Conservation (phyloP, 345 rosid genomes). For the Viola odorata region DNA sequence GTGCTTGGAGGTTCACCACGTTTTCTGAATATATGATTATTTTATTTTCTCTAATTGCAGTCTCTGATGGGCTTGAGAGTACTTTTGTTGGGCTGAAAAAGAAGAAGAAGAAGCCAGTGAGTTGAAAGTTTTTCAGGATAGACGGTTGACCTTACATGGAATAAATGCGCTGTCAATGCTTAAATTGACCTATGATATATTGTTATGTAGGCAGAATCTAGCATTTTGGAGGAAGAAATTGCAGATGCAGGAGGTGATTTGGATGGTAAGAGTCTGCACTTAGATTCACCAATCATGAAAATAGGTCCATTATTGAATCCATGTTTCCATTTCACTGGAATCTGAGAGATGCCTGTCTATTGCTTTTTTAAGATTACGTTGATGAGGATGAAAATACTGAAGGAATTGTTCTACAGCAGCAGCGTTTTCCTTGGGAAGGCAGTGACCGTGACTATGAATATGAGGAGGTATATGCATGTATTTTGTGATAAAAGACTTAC, state of each 20-base stretch:
- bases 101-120: constrained; percentile 93
- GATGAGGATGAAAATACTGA: constrained; percentile 61
- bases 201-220: constrained; percentile 55
- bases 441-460: too few relatives aligned
- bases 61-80: constrained; percentile 69
- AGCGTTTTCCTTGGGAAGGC: too few relatives aligned
- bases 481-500: neutral
- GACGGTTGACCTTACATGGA: neutral
- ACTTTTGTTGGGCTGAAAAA: constrained; percentile 78
- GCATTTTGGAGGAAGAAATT: constrained; percentile 45
- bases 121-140: constrained; percentile 18
- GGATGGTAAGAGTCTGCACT: constrained; percentile 43
- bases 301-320: neutral
- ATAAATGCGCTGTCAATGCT: neutral
- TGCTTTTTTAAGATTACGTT: constrained; percentile 32
- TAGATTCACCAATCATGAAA: neutral
- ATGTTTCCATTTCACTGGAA: neutral
- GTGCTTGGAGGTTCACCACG: neutral
- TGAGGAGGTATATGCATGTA: constrained; percentile 23
- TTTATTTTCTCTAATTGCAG: constrained; percentile 31
- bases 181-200: neutral
- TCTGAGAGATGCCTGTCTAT: constrained; percentile 28
- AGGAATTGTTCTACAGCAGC: too few relatives aligned
- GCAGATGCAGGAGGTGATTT: constrained; percentile 54
- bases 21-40: neutral